Evolutionary conservation across 163 green algal species (phyloP).

Genomic region (Chlorella variabilis): DNA sequence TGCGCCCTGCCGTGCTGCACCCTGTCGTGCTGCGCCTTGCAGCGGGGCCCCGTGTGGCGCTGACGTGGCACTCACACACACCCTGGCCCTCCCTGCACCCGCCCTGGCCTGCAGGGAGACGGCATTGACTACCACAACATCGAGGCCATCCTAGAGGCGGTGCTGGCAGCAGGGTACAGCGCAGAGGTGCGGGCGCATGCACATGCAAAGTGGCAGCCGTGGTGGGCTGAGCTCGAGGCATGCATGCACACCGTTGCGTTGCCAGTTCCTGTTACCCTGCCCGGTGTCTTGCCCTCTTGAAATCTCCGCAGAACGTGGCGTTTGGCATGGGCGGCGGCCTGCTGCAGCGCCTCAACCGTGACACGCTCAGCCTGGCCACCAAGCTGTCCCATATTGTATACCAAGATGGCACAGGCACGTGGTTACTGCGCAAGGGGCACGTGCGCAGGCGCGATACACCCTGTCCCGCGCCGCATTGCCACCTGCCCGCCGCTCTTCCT

Average conservation of each 20-base stretch:
- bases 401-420: constrained; percentile 59
- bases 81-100: too few species aligned
- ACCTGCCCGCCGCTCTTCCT: background rate
- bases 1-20: background rate
- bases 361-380: constrained; percentile 93
- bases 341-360: constrained; percentile 87
- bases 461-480: too few species aligned
- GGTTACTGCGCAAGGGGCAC: background rate
- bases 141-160: constrained; percentile 65
- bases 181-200: constrained; percentile 52
- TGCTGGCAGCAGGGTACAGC: constrained; percentile 74
- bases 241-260: too few species aligned
- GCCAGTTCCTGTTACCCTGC: too few species aligned
- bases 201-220: too few species aligned
- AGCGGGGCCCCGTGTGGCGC: too few species aligned
- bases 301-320: constrained; percentile 66
- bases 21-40: background rate
- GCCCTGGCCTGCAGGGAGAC: constrained; percentile 61
- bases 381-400: constrained; percentile 91
- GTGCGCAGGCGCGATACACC: too few species aligned
- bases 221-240: too few species aligned
- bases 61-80: too few species aligned
- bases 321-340: constrained; percentile 95
- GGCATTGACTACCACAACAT: constrained; percentile 69
- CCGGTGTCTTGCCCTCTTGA: too few species aligned